A percentile compares a stretch with the other conserved stretches of the same genome.
Evolutionary conservation across 1,139 yeast genomes (phyloP).

Genomic region (Chernovozyma sophiae-reginae): DNA sequence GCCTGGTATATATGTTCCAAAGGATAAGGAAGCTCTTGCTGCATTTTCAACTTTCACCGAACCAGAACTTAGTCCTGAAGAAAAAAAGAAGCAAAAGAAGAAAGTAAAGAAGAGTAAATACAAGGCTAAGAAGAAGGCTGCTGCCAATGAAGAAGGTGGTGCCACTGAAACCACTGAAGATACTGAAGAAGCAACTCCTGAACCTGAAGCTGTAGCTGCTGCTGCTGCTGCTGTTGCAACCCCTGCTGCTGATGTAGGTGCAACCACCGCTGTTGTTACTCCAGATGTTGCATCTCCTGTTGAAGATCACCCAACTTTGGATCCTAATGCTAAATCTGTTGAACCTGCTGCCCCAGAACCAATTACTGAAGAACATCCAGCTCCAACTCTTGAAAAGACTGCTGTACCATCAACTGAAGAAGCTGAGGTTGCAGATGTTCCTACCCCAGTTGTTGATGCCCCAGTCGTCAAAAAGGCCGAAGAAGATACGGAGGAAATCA

Average conservation of each 20-base stretch:
- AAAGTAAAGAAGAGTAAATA: conserved; percentile 46
- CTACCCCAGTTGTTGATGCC: conserved; percentile 7
- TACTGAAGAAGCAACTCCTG: conserved; percentile 16
- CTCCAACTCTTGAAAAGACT: conserved; percentile 3
- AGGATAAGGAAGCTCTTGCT: conserved; percentile 34
- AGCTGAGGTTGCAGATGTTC: conserved; percentile 8
- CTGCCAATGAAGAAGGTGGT: conserved; percentile 30
- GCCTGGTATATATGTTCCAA: conserved; percentile 50
- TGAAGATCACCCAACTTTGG: conserved; percentile 8
- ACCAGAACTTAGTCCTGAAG: conserved; percentile 39
- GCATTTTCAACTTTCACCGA: conserved; percentile 38
- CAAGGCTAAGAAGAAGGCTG: conserved; percentile 48
- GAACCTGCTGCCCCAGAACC: conserved; percentile 7
- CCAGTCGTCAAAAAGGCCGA: conserved; percentile 12
- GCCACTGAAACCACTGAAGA: conserved; percentile 13
- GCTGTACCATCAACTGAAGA: conserved; percentile 6
- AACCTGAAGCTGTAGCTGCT: conserved; percentile 45
- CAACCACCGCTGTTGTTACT: conserved; percentile 9
- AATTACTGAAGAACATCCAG: conserved; percentile 20
- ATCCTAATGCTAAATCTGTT: conserved; percentile 6
- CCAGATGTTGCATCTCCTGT: conserved; percentile 8
- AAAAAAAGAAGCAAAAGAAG: conserved; percentile 44
- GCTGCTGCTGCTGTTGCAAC: conserved; percentile 37
- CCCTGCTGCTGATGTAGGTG: conserved; percentile 8
- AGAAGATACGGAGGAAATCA: conserved; percentile 28